Base-by-base conservation (phyloP, 495 filamentous ascomycete species). In the Tuber borchii region DNA sequence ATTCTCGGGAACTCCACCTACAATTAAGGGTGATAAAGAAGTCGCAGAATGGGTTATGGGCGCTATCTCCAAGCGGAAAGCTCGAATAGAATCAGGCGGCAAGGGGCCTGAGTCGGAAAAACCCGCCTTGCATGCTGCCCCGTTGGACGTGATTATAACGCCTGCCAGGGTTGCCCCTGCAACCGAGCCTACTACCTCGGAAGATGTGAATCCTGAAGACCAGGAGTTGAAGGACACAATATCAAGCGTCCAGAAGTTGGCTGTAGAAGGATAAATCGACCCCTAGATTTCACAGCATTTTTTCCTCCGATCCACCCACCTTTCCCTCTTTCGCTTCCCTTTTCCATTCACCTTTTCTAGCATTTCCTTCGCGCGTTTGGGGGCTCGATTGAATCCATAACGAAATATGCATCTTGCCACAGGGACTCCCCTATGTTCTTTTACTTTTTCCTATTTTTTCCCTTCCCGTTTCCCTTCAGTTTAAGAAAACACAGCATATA, bases 31-130 rank as follows among this genome's bases (percentile, higher is more conserved):
- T 31, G 92, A 98, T 75, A 84, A 87, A 65, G 95, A 97, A 83
- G 92, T 97, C 12, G 90, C 92, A 2, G 87, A 88, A 44, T 98
- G 95, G 95, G 95, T 97, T 20, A 86, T 86, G n/a, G 86, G 86
- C 14, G 92, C 92, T 56, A 84, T 94, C 61, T 87, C 90, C 72
- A 86, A 86, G 44, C 90, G 90, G 77, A 83, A 85, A 75, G 86
- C 84, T 6, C 90, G 89, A n/a, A 80, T 85, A 56, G 77, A 79
- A 68, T 74, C 75, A 42, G 77, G 79, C n/a, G 79, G 79, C 31
- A 87, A 86, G 76, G 83, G 83, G 10, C 84, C 87, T 65, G 84
- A 85, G 71, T 80, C 80, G 39, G 83, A 86, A 61, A 90, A 91
- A 75, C 93, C 93, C 9, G 93, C 93, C 17, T 86, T 96, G 69